Base-by-base conservation (phyloP, 208 protist species). In the Leishmania tropica region DNA sequence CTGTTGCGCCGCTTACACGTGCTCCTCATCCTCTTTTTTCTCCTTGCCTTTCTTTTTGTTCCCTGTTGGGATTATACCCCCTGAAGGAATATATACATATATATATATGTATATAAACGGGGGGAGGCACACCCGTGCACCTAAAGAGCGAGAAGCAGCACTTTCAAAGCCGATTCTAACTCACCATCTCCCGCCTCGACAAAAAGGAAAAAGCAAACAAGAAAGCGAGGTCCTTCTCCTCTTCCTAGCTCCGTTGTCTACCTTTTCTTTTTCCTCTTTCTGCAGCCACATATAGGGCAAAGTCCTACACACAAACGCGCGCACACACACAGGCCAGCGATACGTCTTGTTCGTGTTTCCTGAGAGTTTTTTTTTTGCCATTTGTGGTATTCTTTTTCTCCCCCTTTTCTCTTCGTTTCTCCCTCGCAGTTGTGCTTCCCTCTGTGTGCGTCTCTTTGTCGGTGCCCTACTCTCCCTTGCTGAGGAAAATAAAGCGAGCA, bases 21-120 rank as follows among this genome's bases (percentile, higher is more conserved):
- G 11, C 24, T 56, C 5, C 42, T 75, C n/a, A 45, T 31, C 15
- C 62, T 83, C 51, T 83, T 56, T 40, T 80, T 37, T 56, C 10
- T 74, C 35, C 62, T 45, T 31, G 8, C 42, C 24, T 73, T 73
- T 73, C 68, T 24, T 73, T 28, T 28, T 48, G 68, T 51, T 48
- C 28, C 40, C 68, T 42, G 68, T n/a, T 51, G 8, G 11, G 0
- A n/a, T 21, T n/a, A 67, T n/a, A n/a, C 60, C 31, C 62, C 62
- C 31, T 0, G 28, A 67, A 67, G n/a, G 0, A 37, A 67, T 31
- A 35, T 37, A 28, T 35, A 37, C 10, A 65, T 31, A 67, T 31
- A 35, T 37, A 28, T 37, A 40, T 31, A 67, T n/a, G n/a, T n/a
- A n/a, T n/a, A n/a, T n/a, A n/a, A n/a, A n/a, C n/a, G n/a, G n/a